These are phyloP conservation scores for Erodium texanum DNA, from an alignment of 441 rosid genomes.

Conservation along the genomic window DNA sequence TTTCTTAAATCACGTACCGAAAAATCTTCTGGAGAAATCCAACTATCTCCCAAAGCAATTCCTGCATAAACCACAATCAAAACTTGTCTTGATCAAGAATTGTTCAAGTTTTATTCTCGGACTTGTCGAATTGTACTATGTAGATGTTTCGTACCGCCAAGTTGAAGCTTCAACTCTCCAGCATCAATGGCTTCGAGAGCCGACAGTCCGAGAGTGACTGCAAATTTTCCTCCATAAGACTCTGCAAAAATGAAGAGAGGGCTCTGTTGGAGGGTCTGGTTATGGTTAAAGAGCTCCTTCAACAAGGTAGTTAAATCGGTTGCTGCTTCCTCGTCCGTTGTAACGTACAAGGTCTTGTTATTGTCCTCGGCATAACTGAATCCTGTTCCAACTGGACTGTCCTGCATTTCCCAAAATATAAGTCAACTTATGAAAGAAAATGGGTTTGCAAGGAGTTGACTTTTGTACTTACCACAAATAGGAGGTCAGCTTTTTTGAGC, in stretches of 20 bases:
- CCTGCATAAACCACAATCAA: constrained; percentile 17
- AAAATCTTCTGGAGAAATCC: constrained; percentile 17
- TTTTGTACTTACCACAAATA: constrained; percentile 26
- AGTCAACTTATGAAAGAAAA: no score
- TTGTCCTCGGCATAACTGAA: constrained; percentile 32
- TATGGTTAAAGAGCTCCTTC: constrained; percentile 27
- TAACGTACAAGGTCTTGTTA: constrained; percentile 23
- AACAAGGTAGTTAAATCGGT: constrained; percentile 30
- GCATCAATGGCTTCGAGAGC: constrained; percentile 29
- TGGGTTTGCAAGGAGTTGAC: no score
- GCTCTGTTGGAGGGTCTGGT: constrained; percentile 25
- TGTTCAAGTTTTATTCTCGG: no score
- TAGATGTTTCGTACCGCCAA: constrained; percentile 28
- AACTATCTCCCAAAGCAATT: constrained; percentile 38
- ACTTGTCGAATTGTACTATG: neutral
- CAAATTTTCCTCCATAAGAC: constrained; percentile 44
- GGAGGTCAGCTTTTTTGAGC: constrained; percentile 38
- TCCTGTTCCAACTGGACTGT: constrained; percentile 40
- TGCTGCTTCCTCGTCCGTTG: constrained; percentile 37
- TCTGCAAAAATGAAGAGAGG: constrained; percentile 34
- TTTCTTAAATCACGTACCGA: constrained; percentile 9
- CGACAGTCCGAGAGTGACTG: constrained; percentile 31
- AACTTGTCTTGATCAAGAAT: no score
- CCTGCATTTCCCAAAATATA: constrained; percentile 19
- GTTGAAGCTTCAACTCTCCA: constrained; percentile 29